A percentile compares a stretch with the other conserved stretches of the same genome.
phyloP scores from a whole-genome alignment of 129 eudicot genomes.

The Chrysanthemum lavandulifolium region DNA sequence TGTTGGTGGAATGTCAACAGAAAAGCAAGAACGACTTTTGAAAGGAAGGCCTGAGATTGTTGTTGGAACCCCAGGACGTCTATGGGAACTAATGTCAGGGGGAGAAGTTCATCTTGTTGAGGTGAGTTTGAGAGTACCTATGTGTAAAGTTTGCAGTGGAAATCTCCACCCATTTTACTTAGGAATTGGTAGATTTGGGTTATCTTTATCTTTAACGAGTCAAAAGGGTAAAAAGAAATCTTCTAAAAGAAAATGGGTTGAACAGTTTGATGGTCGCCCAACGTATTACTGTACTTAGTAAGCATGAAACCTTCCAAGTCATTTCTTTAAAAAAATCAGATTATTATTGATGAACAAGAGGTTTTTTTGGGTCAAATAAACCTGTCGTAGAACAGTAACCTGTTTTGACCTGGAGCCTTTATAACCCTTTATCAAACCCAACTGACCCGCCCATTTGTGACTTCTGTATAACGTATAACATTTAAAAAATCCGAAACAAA shows the following conservation, averaged over 20 bases:
- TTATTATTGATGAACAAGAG: no score
- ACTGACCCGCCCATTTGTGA: background rate
- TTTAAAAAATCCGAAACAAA: background rate
- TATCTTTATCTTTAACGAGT: background rate
- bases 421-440: background rate
- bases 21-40: conserved; percentile 90
- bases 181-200: background rate
- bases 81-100: conserved; percentile 98
- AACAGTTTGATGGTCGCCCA: no score
- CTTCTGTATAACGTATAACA: background rate
- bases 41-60: conserved; percentile 92
- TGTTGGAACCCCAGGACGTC: conserved; percentile 97
- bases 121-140: conserved; percentile 42
- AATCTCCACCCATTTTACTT: background rate
- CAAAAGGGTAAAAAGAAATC: background rate
- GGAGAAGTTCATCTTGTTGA: conserved; percentile 90
- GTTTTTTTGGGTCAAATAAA: no score
- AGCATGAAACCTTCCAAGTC: no score
- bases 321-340: no score
- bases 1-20: conserved; percentile 97
- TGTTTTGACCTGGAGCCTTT: background rate
- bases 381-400: background rate
- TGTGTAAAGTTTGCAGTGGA: background rate
- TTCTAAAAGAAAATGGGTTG: no score
- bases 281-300: no score